Base-by-base conservation (phyloP, 441 rosid species). In the Populus trichocarpa region DNA sequence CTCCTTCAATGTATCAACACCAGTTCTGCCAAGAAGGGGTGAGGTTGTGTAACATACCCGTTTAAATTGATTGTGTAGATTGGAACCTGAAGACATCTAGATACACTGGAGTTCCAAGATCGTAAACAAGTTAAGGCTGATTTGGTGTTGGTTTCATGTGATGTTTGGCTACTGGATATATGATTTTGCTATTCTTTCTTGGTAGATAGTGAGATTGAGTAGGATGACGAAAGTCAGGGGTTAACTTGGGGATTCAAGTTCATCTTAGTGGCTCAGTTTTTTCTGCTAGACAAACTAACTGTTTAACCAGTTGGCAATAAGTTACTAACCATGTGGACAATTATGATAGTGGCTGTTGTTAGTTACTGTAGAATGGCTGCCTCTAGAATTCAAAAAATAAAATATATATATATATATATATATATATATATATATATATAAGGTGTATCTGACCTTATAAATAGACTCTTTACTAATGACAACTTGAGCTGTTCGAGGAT, bases 371-470 rank as follows among this genome's bases (percentile, higher is more conserved):
- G 63, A 53, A 53, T 53, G 63, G 63, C 63, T 6, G 63, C 63
- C 63, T 53, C 63, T 18, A 53, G 22, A 53, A 53, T 53, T 53
- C 3, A 16, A 13, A 12, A 16, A 16, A 53, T 18, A 20, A 25
- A 28, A 32, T n/a, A n/a, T n/a, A n/a, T n/a, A n/a, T n/a, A n/a
- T n/a, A n/a, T n/a, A n/a, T n/a, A n/a, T n/a, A n/a, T n/a, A n/a
- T n/a, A n/a, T n/a, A n/a, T 30, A 4, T 30, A 5, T 30, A 3
- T 28, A 28, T 30, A 30, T 30, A 13, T 9, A 33, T 14, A 65
- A 36, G 61, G 32, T 30, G 66, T 23, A 72, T 83, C 80, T 70
- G 65, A 96, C 98, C 98, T 96, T 96, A 86, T 96, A 94, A 77
- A 92, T 69, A 32, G 6, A 83, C 86, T 92, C 98, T 76, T 90